Percentiles rank a stretch among this genome's conserved stretches.
Evolutionary conservation across 176 grass and related monocot species (phyloP).

Genomic region (Raddia distichophylla): DNA sequence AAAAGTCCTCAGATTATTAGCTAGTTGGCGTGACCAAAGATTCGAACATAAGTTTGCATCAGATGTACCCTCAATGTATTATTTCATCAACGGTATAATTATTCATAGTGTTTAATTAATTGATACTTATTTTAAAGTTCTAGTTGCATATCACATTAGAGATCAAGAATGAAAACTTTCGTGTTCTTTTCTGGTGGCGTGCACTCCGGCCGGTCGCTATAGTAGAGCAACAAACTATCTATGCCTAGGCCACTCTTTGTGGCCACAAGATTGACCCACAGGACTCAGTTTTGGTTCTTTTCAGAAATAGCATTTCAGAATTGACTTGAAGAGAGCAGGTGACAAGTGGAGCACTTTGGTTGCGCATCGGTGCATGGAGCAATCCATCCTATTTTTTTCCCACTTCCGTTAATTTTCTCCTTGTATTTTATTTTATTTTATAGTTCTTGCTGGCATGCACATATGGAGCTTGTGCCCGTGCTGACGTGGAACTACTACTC

Average conservation of each 20-base stretch:
- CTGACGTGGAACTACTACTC: slow-evolving; percentile 41
- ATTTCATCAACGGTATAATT: too few relatives aligned
- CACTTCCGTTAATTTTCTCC: slow-evolving; percentile 10
- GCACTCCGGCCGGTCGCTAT: neutral
- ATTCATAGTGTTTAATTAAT: too few relatives aligned
- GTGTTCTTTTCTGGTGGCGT: neutral
- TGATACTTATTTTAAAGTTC: too few relatives aligned
- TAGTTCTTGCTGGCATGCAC: neutral
- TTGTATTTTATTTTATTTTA: neutral
- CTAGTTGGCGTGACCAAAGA: neutral
- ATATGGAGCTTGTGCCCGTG: neutral
- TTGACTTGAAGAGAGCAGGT: slow-evolving; percentile 32
- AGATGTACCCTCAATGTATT: too few relatives aligned
- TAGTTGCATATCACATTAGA: neutral
- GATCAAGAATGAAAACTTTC: neutral
- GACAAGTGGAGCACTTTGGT: slow-evolving; percentile 39
- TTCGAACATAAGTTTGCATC: too few relatives aligned
- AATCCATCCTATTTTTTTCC: slow-evolving; percentile 10
- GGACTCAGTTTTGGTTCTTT: neutral
- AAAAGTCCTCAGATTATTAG: neutral
- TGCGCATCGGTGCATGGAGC: neutral
- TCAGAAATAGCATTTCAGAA: neutral
- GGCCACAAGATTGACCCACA: neutral
- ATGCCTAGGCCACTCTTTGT: neutral
- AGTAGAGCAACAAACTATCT: neutral